Conservation (phyloP, 129 eudicot genomes). For the Lactuca saligna region DNA sequence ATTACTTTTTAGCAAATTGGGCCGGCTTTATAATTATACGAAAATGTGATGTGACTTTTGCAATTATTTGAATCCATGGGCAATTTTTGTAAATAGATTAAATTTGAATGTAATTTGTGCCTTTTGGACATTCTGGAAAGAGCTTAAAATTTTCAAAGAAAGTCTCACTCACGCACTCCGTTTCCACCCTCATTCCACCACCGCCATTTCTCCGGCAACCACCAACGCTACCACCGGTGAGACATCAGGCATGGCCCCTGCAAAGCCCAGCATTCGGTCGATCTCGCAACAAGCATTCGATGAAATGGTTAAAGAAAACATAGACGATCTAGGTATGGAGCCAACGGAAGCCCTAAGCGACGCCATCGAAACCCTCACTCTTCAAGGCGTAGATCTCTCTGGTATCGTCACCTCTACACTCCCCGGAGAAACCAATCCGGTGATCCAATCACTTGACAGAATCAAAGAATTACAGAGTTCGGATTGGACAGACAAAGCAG, state of each 20-base stretch:
- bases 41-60: neutral
- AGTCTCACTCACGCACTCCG: constrained; percentile 2
- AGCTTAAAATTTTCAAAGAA: constrained; percentile 1
- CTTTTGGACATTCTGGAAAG: neutral
- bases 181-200: constrained; percentile 1
- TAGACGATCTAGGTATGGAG: constrained; percentile 83
- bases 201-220: constrained; percentile 26
- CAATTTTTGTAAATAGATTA: neutral
- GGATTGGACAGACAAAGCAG: constrained; percentile 29
- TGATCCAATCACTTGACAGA: constrained; percentile 51
- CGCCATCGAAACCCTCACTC: constrained; percentile 82
- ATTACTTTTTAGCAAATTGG: no score
- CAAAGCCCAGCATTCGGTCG: constrained; percentile 35
- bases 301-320: constrained; percentile 77
- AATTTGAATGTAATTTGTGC: neutral
- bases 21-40: neutral
- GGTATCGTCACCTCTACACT: constrained; percentile 62
- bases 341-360: constrained; percentile 79
- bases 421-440: constrained; percentile 76
- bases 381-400: constrained; percentile 98
- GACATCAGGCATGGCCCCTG: constrained; percentile 58
- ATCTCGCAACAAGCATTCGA: constrained; percentile 84
- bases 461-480: constrained; percentile 36
- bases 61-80: neutral
- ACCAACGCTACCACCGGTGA: constrained; percentile 12